phyloP scores from a whole-genome alignment of 768 basidiomycete genomes.

The Phaeotremella skinneri region DNA sequence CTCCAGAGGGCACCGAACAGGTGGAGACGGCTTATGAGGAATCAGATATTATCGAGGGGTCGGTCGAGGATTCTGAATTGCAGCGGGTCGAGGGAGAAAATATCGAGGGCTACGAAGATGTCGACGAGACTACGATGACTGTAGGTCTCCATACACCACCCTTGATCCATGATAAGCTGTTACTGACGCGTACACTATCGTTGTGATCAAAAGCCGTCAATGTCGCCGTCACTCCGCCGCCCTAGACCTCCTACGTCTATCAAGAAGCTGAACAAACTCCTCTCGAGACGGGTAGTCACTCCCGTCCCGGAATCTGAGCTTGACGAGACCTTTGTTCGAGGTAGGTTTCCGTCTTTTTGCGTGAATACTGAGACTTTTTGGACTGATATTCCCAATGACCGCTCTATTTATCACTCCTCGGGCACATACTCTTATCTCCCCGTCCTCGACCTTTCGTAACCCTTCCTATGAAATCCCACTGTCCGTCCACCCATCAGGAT shows the following conservation, averaged over 20 bases:
- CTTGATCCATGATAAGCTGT: background rate
- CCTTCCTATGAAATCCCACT: background rate
- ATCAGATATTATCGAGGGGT: slow-evolving; percentile 11
- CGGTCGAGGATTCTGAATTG: slow-evolving; percentile 4
- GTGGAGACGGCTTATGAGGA: background rate
- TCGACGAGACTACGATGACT: background rate
- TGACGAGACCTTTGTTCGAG: slow-evolving; percentile 83
- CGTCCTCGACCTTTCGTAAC: slow-evolving; percentile 1
- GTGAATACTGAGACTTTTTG: slow-evolving; percentile 18
- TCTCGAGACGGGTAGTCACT: slow-evolving; percentile 54
- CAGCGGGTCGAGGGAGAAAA: background rate
- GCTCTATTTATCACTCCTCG: background rate
- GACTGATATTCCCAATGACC: slow-evolving; percentile 60
- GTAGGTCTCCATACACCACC: no score
- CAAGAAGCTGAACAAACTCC: slow-evolving; percentile 47
- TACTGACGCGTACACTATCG: background rate
- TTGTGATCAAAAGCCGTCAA: background rate
- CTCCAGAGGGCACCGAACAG: background rate
- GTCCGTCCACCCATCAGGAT: slow-evolving; percentile 58
- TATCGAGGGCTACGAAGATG: background rate
- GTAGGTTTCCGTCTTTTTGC: slow-evolving; percentile 53
- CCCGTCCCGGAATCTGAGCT: slow-evolving; percentile 73
- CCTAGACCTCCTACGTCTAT: slow-evolving; percentile 42
- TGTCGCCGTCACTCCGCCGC: background rate
- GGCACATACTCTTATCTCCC: slow-evolving; percentile 3